These are phyloP conservation scores for Cryptosporidium viatorum DNA, from an alignment of 169 alveolate genomes.

Conservation along the genomic window DNA sequence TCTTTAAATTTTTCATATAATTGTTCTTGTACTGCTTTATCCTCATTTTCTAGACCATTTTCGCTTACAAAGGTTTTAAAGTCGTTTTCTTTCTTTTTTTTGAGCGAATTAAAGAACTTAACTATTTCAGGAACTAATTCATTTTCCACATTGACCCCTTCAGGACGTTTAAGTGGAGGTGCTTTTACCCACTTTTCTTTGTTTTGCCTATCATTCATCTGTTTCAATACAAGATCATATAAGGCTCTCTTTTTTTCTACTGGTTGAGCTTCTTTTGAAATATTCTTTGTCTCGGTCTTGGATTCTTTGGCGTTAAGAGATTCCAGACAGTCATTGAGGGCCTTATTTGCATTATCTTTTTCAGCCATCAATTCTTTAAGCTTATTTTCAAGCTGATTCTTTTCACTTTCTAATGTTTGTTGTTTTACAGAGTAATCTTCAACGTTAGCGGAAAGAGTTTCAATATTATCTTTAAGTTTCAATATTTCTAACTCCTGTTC, in stretches of 20 bases:
- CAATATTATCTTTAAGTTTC: background rate
- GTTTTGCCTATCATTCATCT: background rate
- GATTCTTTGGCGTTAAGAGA: background rate
- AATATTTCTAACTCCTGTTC: background rate
- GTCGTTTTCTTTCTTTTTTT: background rate
- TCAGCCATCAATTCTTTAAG: background rate
- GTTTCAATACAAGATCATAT: background rate
- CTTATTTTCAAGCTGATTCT: background rate
- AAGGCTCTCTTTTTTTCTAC: background rate
- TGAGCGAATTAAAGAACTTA: background rate
- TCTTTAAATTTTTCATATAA: background rate
- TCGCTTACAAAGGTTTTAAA: background rate
- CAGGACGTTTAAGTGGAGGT: conserved; percentile 8
- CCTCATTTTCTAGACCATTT: background rate
- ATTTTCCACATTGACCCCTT: background rate
- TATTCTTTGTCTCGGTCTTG: background rate
- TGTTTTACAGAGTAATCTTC: background rate
- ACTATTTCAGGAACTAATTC: background rate
- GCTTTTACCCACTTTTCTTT: conserved; percentile 8
- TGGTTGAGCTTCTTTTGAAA: background rate
- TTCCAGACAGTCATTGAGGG: background rate
- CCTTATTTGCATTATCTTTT: background rate
- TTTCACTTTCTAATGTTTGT: background rate
- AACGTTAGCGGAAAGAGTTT: background rate
- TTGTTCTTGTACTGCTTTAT: background rate